These are phyloP conservation scores for Vickermania spadyakhi DNA, from an alignment of 208 protist species.

Conservation along the genomic window DNA sequence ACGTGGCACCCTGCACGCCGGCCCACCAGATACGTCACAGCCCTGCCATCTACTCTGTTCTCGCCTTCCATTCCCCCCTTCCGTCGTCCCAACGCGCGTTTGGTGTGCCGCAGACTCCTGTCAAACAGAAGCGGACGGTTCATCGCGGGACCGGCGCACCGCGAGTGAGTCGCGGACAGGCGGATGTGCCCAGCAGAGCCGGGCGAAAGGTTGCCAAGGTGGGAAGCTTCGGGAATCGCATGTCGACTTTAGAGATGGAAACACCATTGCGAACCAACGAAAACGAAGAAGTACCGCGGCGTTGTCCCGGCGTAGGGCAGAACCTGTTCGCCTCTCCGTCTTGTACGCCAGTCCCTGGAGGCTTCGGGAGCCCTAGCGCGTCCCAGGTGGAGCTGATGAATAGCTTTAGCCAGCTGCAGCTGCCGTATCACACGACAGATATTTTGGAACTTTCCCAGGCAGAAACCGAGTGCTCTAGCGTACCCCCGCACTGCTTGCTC, in stretches of 20 bases:
- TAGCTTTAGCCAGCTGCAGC: constrained; percentile 8
- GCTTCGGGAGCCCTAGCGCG: neutral
- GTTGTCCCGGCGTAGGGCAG: neutral
- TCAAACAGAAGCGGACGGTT: constrained; percentile 29
- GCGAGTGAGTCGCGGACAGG: neutral
- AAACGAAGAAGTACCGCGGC: neutral
- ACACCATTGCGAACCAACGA: neutral
- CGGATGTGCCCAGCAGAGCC: neutral
- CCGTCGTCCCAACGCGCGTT: neutral
- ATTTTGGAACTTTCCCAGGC: constrained; percentile 64
- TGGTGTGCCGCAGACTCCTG: constrained; percentile 18
- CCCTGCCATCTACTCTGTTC: neutral
- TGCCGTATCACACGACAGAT: constrained; percentile 16
- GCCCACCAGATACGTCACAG: neutral
- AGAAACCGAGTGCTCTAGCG: constrained; percentile 67
- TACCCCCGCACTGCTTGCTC: constrained; percentile 56
- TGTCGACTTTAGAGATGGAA: neutral
- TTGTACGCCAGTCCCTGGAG: neutral
- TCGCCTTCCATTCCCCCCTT: neutral
- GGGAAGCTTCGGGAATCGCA: neutral
- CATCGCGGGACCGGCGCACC: neutral
- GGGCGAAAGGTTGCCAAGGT: neutral
- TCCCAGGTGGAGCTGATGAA: neutral
- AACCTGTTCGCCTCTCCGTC: neutral
- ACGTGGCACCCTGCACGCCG: neutral